Conservation (phyloP, 2,329 filamentous ascomycete species). For the Penicillium sp. region DNA sequence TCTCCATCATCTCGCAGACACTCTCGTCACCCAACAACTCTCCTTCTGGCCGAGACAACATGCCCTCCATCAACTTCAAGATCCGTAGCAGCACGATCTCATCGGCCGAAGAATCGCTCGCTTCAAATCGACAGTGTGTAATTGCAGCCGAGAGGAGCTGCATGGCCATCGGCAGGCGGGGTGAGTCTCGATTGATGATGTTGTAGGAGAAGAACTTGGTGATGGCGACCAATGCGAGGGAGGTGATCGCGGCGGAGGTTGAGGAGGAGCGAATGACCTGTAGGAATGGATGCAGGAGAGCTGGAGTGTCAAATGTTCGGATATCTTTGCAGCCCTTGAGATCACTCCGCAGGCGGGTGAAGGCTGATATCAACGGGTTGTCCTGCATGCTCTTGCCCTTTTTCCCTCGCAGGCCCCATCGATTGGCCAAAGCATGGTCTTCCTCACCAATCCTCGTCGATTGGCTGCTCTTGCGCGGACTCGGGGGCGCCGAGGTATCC, state of each 20-base stretch:
- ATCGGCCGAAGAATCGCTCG: constrained; percentile 90
- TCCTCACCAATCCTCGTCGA: constrained; percentile 35
- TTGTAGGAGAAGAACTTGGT: constrained; percentile 97
- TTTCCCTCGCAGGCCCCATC: constrained; percentile 93
- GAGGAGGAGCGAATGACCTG: constrained; percentile 96
- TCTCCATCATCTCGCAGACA: constrained; percentile 99
- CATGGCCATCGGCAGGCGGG: constrained; percentile 89
- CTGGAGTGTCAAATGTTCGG: constrained; percentile 81
- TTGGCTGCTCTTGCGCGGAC: constrained; percentile 31
- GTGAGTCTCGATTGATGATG: constrained; percentile 79
- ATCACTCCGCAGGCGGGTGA: constrained; percentile 85
- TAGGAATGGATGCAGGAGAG: constrained; percentile 87
- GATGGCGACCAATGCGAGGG: constrained; percentile 86
- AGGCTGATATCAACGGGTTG: constrained; percentile 93
- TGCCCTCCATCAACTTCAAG: constrained; percentile 95
- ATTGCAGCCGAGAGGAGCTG: constrained; percentile 92
- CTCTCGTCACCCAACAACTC: constrained; percentile 96
- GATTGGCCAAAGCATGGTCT: constrained; percentile 64
- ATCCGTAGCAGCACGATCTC: constrained; percentile 95
- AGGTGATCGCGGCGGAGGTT: constrained; percentile 94
- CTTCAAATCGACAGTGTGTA: constrained; percentile 96
- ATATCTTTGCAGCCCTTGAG: constrained; percentile 90
- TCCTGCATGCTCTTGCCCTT: constrained; percentile 97
- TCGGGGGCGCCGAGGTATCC: constrained; percentile 44
- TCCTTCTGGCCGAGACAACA: constrained; percentile 91